Conservation (phyloP, 345 rosid species). For the Sonneratia alba region DNA sequence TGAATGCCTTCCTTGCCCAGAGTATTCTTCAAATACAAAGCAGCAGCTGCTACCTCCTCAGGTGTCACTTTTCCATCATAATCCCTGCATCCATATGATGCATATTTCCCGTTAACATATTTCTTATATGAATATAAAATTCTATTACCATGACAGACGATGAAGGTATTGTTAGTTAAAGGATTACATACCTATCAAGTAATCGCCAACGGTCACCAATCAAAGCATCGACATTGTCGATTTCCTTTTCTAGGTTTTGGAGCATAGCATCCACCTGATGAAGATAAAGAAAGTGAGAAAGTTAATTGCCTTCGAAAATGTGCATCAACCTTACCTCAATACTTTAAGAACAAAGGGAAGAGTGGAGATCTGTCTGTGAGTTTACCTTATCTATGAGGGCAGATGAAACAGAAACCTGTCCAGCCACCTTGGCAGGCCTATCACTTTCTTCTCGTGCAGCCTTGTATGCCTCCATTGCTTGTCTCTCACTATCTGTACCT, state of each 20-base stretch:
- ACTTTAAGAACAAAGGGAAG: not conserved
- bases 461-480: constrained; percentile 66
- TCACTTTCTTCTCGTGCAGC: constrained; percentile 70
- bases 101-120: not conserved
- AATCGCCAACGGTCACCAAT: constrained; percentile 73
- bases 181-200: constrained; percentile 57
- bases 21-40: constrained; percentile 63
- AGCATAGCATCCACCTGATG: constrained; percentile 73
- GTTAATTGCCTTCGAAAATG: constrained; percentile 3
- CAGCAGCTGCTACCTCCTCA: constrained; percentile 85
- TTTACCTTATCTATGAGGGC: constrained; percentile 65
- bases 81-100: constrained; percentile 32
- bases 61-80: constrained; percentile 80
- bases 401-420: constrained; percentile 60
- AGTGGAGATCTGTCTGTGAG: not conserved
- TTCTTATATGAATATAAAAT: not conserved
- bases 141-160: not conserved
- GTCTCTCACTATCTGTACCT: constrained; percentile 56
- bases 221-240: constrained; percentile 68
- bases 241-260: constrained; percentile 83
- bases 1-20: constrained; percentile 66
- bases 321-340: not conserved
- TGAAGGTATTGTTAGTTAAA: not conserved
- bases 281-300: constrained; percentile 2
- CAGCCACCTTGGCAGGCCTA: constrained; percentile 37